Percentiles rank a stretch among this genome's conserved stretches.
phyloP scores from a whole-genome alignment of 2,329 filamentous ascomycete genomes.

The Penicillium olsonii region DNA sequence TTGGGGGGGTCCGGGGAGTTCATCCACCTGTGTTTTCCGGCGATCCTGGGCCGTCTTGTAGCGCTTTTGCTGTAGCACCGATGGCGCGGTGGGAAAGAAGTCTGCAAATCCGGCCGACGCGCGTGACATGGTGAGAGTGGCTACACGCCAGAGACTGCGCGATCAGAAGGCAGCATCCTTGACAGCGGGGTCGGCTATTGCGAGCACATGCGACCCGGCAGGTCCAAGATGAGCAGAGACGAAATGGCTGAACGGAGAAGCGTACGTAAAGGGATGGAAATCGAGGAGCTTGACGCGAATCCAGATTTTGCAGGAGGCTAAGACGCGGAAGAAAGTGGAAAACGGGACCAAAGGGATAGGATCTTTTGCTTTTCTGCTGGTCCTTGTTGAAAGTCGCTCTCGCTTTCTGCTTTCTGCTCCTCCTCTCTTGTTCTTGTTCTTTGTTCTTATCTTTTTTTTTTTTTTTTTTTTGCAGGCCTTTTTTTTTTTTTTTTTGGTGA shows the following conservation, averaged over 20 bases:
- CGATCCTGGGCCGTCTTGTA: slow-evolving; percentile 55
- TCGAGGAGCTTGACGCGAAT: slow-evolving; percentile 17
- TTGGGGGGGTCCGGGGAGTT: slow-evolving; percentile 10
- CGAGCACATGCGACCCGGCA: slow-evolving; percentile 23
- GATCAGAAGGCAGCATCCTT: slow-evolving; percentile 45
- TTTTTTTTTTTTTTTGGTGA: background rate
- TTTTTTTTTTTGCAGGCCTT: slow-evolving; percentile 1
- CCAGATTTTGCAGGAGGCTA: slow-evolving; percentile 14
- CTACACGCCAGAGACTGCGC: slow-evolving; percentile 42
- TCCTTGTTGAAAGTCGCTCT: too few relatives aligned
- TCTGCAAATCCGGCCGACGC: slow-evolving; percentile 78
- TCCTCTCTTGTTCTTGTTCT: too few relatives aligned
- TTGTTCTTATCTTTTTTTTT: background rate
- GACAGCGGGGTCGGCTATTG: slow-evolving; percentile 26
- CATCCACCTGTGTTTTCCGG: slow-evolving; percentile 52
- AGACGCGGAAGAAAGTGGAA: slow-evolving; percentile 16
- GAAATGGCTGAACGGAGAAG: background rate
- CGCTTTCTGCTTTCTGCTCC: too few relatives aligned
- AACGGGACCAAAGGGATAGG: slow-evolving; percentile 14
- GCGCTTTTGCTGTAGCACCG: slow-evolving; percentile 56
- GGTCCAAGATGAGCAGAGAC: background rate
- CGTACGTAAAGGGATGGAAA: background rate
- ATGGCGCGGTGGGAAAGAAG: slow-evolving; percentile 80
- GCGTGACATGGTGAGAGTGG: slow-evolving; percentile 71
- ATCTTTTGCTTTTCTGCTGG: too few relatives aligned